These are phyloP conservation scores for Ganoderma multipileum DNA, from an alignment of 1,284 basidiomycete genomes.

Conservation along the genomic window DNA sequence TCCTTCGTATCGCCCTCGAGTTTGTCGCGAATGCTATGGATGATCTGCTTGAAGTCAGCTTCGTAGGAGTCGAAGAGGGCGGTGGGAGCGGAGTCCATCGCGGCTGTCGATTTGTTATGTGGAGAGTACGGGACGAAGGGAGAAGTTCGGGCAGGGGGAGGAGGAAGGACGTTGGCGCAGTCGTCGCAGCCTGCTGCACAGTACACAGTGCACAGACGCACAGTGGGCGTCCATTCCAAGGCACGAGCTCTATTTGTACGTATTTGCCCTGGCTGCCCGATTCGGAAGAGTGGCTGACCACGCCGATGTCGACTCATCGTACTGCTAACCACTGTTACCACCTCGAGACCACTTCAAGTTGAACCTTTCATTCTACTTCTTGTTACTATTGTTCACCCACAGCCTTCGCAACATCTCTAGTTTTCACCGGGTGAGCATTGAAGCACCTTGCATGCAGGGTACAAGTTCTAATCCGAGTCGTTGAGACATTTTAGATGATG, in stretches of 20 bases:
- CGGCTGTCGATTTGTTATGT: conserved; percentile 5
- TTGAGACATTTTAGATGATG: no score
- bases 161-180: neutral
- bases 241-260: neutral
- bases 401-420: no score
- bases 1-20: conserved; percentile 65
- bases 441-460: no score
- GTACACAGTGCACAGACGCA: neutral
- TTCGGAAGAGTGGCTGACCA: neutral
- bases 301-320: no score
- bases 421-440: no score
- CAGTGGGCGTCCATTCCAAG: neutral
- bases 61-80: conserved; percentile 84
- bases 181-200: neutral
- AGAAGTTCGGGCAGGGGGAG: neutral
- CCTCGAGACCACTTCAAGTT: no score
- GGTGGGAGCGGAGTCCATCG: conserved; percentile 82
- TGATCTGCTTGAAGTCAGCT: conserved; percentile 80
- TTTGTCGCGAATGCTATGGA: conserved; percentile 70
- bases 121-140: neutral
- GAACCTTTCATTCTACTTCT: no score
- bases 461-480: no score
- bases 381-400: no score
- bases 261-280: neutral
- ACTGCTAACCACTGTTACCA: no score